These are phyloP conservation scores for Leptographium radiaticola DNA, from an alignment of 2,329 filamentous ascomycete genomes.

Conservation along the genomic window DNA sequence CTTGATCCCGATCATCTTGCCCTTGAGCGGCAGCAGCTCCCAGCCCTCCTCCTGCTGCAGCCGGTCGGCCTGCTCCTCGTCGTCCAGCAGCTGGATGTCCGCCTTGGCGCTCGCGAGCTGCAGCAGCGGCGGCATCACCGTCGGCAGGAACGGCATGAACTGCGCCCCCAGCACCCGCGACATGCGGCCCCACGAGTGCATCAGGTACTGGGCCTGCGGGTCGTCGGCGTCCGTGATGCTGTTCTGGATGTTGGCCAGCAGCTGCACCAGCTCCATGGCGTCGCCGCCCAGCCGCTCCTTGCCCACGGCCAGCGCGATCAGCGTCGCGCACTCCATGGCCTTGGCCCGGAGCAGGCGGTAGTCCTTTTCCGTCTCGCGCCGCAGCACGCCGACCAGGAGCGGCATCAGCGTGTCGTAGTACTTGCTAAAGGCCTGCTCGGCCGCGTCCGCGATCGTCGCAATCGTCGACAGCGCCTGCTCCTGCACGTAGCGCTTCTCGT, in stretches of 20 bases:
- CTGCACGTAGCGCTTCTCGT: conserved; percentile 89
- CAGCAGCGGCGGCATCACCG: conserved; percentile 86
- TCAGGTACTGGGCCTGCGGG: conserved; percentile 88
- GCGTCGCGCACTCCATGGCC: conserved; percentile 96
- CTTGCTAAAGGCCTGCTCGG: conserved; percentile 84
- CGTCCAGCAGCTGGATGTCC: conserved; percentile 90
- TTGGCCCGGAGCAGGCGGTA: conserved; percentile 84
- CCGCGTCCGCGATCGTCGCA: conserved; percentile 96
- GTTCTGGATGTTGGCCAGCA: conserved; percentile 76
- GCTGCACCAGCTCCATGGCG: conserved; percentile 73
- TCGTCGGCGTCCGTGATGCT: conserved; percentile 84
- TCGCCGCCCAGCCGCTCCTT: conserved; percentile 84
- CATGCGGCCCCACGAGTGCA: conserved; percentile 99
- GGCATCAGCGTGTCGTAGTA: conserved; percentile 98
- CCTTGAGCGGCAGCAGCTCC: conserved; percentile 93
- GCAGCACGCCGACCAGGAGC: conserved; percentile 76
- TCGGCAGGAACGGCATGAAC: conserved; percentile 84
- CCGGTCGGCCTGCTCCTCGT: conserved; percentile 85
- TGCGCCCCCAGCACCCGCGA: conserved; percentile 83
- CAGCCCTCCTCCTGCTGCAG: conserved; percentile 92
- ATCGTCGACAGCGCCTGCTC: conserved; percentile 97
- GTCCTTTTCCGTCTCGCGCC: conserved; percentile 85
- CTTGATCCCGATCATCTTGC: conserved; percentile 96
- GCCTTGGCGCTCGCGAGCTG: conserved; percentile 90
- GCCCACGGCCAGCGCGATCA: conserved; percentile 90